Base-by-base conservation (phyloP, 2,329 filamentous ascomycete genomes). In the Grosmannia clavigera region DNA sequence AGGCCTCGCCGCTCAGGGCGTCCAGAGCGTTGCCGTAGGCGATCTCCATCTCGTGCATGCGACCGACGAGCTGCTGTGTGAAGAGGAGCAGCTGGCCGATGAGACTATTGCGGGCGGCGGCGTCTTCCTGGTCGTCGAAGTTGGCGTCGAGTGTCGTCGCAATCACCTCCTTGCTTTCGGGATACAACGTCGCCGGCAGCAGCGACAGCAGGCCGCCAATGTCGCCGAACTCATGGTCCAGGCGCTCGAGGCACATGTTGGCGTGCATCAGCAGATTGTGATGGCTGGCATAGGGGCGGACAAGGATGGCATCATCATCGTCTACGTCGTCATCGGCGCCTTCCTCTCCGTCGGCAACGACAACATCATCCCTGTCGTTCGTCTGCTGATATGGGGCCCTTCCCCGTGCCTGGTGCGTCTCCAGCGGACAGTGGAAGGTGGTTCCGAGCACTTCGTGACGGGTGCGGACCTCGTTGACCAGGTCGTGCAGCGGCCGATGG, bases 21-120 rank as follows among this genome's bases (percentile, higher is more conserved):
- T 83, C 79, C 29, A 80, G 69, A 0, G 76, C 70, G 62, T 80
- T 79, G 61, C 72, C 78, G 62, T 82, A 78, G 22, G 71, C 68
- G 14, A 78, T 75, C 66, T 84, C 81, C 2, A 84, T 76, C 64
- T 83, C 79, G 66, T 82, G 81, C 70, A 79, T 76, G 50, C 81
- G 79, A 7, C 70, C 72, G 16, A 80, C 71, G 14, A 84, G 76
- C 60, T 78, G 74, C 66, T 82, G 80, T 3, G 76, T 76, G 65
- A 78, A 79, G 29, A 78, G 68, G 9, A 85, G 76, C 75, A 78
- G 78, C 68, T 84, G 81, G 12, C 82, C 82, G 3, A 85, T 70
- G 22, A 84, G 69, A 7, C 76, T 78, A 61, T 76, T 76, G 64
- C 78, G 77, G 22, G 76, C 79, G 25, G 73, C 70, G 1, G 5